phyloP scores from a whole-genome alignment of 805 yeast species.

The Lachancea cidri region DNA sequence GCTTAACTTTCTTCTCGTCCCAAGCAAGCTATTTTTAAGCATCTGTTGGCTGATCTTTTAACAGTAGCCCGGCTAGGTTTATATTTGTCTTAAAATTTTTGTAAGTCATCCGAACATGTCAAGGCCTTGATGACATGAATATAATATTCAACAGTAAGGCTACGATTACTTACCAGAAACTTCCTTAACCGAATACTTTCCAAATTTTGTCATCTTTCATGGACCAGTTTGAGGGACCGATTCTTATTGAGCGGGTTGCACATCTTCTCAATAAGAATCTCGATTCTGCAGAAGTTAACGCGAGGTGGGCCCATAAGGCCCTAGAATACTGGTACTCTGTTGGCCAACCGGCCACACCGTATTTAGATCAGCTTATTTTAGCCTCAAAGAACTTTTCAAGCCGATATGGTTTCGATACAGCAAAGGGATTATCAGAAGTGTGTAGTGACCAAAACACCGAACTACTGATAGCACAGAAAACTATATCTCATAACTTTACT shows the following conservation, averaged over 20 bases:
- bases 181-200: too few species aligned
- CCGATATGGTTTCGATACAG: too few species aligned
- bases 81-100: background rate
- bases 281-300: background rate
- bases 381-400: background rate
- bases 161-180: too few species aligned
- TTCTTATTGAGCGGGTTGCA: slow-evolving; percentile 8
- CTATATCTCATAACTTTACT: slow-evolving; percentile 19
- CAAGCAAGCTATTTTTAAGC: background rate
- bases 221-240: slow-evolving; percentile 4
- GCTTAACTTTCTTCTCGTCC: background rate
- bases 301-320: background rate
- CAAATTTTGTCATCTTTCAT: background rate
- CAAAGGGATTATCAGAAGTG: too few species aligned
- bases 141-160: too few species aligned
- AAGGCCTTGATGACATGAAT: too few species aligned
- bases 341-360: background rate
- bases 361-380: background rate
- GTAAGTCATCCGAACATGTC: too few species aligned
- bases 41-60: background rate
- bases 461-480: slow-evolving; percentile 7
- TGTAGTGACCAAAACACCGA: background rate
- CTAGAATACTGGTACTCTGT: background rate
- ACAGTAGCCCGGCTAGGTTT: too few species aligned
- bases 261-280: background rate